Percentiles rank a stretch among this genome's conserved stretches.
phyloP scores from a whole-genome alignment of 2,329 filamentous ascomycete species.

The Nothophoma quercina region DNA sequence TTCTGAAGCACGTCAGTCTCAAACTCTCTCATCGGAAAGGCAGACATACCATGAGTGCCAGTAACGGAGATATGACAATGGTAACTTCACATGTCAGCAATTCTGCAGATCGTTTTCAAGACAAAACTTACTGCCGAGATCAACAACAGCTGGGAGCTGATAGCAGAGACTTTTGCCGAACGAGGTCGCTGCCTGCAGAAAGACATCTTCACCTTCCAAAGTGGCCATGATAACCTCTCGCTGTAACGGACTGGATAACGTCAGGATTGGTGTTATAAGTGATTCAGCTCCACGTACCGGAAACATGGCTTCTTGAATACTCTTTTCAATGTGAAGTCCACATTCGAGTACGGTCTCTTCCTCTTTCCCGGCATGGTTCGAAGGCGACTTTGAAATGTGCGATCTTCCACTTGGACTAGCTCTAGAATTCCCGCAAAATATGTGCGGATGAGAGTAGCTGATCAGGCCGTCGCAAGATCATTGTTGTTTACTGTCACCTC shows the following conservation, averaged over 20 bases:
- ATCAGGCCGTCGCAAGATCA: not conserved
- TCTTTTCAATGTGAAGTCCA: constrained; percentile 76
- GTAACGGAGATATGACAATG: constrained; percentile 85
- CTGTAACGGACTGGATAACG: constrained; percentile 72
- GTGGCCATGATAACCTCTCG: constrained; percentile 86
- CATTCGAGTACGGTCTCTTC: constrained; percentile 57
- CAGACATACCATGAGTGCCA: constrained; percentile 81
- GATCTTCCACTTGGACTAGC: not conserved
- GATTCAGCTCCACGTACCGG: constrained; percentile 58
- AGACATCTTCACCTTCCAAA: constrained; percentile 85
- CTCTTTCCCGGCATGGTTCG: constrained; percentile 40
- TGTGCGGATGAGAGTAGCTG: not conserved
- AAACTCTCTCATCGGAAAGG: not conserved
- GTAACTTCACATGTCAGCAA: constrained; percentile 67
- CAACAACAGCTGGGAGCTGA: constrained; percentile 87
- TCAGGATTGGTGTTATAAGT: constrained; percentile 6
- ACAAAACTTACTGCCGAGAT: constrained; percentile 76
- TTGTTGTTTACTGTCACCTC: not conserved
- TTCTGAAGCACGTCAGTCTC: constrained; percentile 62
- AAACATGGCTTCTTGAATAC: constrained; percentile 79
- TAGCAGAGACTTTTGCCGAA: constrained; percentile 96
- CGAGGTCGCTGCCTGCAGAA: constrained; percentile 87
- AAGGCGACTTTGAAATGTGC: not conserved
- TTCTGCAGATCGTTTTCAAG: not conserved
- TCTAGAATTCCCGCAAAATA: not conserved